phyloP scores from a whole-genome alignment of 2,329 filamentous ascomycete genomes.

The Coniochaeta prunicola region DNA sequence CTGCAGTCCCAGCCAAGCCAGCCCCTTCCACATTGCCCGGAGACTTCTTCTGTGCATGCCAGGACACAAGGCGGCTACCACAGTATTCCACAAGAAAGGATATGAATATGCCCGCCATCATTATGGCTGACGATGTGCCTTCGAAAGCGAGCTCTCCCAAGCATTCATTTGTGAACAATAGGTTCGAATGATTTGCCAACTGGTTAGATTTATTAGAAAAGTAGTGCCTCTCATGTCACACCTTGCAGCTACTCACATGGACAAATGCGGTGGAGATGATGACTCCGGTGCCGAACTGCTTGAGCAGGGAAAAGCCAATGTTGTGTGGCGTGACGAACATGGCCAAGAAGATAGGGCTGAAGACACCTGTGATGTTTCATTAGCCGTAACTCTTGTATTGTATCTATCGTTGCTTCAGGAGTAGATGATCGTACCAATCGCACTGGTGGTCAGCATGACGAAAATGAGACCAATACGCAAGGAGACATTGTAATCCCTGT shows the following conservation, averaged over 20 bases:
- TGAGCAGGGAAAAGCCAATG: constrained; percentile 53
- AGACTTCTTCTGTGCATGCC: too few relatives aligned
- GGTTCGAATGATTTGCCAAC: constrained; percentile 64
- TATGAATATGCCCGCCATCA: constrained; percentile 67
- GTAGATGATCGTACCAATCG: constrained; percentile 42
- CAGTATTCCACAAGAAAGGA: constrained; percentile 66
- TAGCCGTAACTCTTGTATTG: neutral
- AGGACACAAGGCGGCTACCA: constrained; percentile 43
- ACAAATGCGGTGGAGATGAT: constrained; percentile 67
- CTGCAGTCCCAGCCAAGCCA: too few relatives aligned
- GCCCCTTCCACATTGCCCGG: too few relatives aligned
- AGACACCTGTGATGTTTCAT: constrained; percentile 38
- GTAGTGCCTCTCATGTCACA: too few relatives aligned
- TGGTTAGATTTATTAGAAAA: constrained; percentile 25
- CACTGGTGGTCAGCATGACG: constrained; percentile 61
- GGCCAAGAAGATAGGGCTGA: constrained; percentile 57
- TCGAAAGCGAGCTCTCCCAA: constrained; percentile 62
- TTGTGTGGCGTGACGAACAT: constrained; percentile 46
- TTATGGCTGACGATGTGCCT: constrained; percentile 59
- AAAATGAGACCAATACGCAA: constrained; percentile 67
- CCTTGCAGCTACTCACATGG: constrained; percentile 41
- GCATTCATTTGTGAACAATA: constrained; percentile 68
- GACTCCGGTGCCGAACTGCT: constrained; percentile 69
- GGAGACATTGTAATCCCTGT: constrained; percentile 56
- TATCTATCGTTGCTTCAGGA: neutral